Evolutionary conservation across 306 rosid genomes (phyloP).

Genomic region (Rubus idaeus): DNA sequence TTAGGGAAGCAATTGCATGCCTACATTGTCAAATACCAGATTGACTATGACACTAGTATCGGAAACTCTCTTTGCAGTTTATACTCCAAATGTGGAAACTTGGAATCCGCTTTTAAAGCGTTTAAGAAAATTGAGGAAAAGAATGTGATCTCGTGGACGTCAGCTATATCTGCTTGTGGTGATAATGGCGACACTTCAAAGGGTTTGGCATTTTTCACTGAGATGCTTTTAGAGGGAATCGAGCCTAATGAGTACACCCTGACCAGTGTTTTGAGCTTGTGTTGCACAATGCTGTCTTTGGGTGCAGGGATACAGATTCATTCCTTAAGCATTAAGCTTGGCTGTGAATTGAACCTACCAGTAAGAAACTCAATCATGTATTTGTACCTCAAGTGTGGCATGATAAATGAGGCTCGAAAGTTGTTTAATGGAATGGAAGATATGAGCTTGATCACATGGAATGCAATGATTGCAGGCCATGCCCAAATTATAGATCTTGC

Average conservation of each 20-base stretch:
- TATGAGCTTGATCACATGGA: constrained; percentile 73
- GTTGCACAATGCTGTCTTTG: constrained; percentile 54
- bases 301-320: constrained; percentile 67
- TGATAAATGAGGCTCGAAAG: constrained; percentile 57
- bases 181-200: constrained; percentile 57
- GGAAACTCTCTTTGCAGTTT: constrained; percentile 83
- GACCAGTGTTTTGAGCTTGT: constrained; percentile 64
- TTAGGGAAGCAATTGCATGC: constrained; percentile 80
- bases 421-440: constrained; percentile 56
- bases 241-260: constrained; percentile 79
- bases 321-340: constrained; percentile 55
- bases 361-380: constrained; percentile 64
- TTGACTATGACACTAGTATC: constrained; percentile 67
- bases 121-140: constrained; percentile 59
- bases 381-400: constrained; percentile 71
- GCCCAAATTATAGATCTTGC: constrained; percentile 66
- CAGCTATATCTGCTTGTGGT: constrained; percentile 67
- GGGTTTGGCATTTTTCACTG: constrained; percentile 55
- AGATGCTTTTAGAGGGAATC: constrained; percentile 57
- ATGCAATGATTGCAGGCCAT: constrained; percentile 83
- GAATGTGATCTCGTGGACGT: constrained; percentile 85
- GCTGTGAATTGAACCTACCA: constrained; percentile 53
- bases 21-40: constrained; percentile 55
- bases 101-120: constrained; percentile 53
- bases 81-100: constrained; percentile 62